Percentiles rank a stretch among this genome's conserved stretches.
Conservation (phyloP, 2,329 filamentous ascomycete species). For the Cladosporium cucumerinum region DNA sequence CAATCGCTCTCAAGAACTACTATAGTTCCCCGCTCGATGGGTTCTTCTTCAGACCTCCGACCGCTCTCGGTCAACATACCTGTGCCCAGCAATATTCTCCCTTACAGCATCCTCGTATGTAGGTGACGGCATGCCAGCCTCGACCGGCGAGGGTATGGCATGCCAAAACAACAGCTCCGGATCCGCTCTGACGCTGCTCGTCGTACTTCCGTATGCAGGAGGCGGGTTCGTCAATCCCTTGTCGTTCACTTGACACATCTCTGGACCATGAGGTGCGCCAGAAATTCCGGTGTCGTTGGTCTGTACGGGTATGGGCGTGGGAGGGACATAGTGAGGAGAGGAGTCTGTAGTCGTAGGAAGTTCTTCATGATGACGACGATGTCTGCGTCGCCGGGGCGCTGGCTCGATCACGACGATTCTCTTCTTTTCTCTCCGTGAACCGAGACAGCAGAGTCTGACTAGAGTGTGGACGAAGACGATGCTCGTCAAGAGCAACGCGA, state of each 20-base stretch:
- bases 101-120: conserved; percentile 30
- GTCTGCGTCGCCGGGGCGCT: conserved; percentile 33
- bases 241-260: conserved; percentile 23
- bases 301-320: conserved; percentile 71
- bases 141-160: conserved; percentile 24
- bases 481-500: conserved; percentile 69
- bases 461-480: conserved; percentile 79
- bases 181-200: conserved; percentile 77
- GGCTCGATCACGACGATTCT: conserved; percentile 7
- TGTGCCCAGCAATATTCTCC: not conserved
- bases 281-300: conserved; percentile 54
- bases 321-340: conserved; percentile 62
- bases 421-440: not conserved
- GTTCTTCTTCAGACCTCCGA: not conserved
- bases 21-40: not conserved
- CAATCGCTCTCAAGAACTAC: not conserved
- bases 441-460: conserved; percentile 58
- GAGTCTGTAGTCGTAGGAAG: conserved; percentile 40
- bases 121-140: conserved; percentile 29
- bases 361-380: not conserved
- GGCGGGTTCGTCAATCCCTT: conserved; percentile 49
- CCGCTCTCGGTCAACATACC: not conserved
- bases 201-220: conserved; percentile 82
- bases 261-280: conserved; percentile 35
- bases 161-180: conserved; percentile 78